Evolutionary conservation across 495 filamentous ascomycete species (phyloP).

Genomic region (Neurospora sp.): DNA sequence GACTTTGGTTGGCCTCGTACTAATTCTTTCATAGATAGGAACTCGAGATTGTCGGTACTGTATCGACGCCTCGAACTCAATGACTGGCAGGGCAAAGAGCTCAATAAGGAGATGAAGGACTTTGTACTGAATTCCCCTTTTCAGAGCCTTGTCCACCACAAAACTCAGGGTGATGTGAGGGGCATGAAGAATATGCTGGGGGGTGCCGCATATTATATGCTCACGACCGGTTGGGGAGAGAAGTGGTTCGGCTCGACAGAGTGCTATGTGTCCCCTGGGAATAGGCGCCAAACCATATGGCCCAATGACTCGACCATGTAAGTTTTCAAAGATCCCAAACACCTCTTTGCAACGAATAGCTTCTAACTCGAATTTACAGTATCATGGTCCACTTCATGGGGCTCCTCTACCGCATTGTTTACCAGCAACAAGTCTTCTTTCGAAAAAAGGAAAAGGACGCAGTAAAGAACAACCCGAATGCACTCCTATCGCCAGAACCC

Average conservation of each 20-base stretch:
- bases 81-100: not conserved
- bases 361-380: not conserved
- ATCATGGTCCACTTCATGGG: not conserved
- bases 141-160: not conserved
- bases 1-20: not conserved
- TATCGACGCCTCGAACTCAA: conserved; percentile 2
- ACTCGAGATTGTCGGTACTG: not conserved
- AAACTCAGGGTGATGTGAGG: not conserved
- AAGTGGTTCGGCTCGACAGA: conserved; percentile 2
- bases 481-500: not conserved
- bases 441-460: not conserved
- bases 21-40: not conserved
- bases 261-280: not conserved
- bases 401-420: not conserved
- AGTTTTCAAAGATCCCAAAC: not conserved
- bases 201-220: not conserved
- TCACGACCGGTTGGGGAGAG: conserved; percentile 1
- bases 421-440: not conserved
- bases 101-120: not conserved
- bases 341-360: not conserved
- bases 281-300: not conserved
- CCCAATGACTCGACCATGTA: conserved; percentile 1
- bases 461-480: not conserved
- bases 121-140: not conserved
- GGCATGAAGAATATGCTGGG: not conserved